Conservation (phyloP, 1,139 yeast genomes). For the Taphrina confusa region DNA sequence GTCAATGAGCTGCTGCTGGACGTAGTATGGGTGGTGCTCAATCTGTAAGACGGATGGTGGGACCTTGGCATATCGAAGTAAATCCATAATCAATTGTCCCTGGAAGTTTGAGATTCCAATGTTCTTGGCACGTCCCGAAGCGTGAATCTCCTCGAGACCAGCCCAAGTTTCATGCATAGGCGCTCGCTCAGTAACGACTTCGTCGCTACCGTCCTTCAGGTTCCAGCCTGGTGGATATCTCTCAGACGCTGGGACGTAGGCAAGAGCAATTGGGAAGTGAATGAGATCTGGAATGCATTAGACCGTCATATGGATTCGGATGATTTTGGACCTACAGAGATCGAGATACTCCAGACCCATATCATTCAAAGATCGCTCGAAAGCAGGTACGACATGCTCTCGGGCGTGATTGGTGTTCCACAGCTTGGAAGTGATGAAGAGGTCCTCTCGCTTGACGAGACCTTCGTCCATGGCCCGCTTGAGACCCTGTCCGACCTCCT, state of each 20-base stretch:
- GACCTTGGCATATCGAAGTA: slow-evolving; percentile 68
- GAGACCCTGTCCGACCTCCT: slow-evolving; percentile 57
- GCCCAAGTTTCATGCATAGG: slow-evolving; percentile 54
- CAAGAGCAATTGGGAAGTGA: slow-evolving; percentile 64
- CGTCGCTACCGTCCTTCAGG: slow-evolving; percentile 55
- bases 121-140: slow-evolving; percentile 53
- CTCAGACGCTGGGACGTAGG: slow-evolving; percentile 56
- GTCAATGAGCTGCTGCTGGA: slow-evolving; percentile 39
- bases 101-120: slow-evolving; percentile 84
- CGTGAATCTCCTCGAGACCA: slow-evolving; percentile 71
- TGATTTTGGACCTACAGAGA: slow-evolving; percentile 47
- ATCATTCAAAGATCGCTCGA: slow-evolving; percentile 56
- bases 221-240: slow-evolving; percentile 71
- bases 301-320: not conserved
- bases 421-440: slow-evolving; percentile 51
- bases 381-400: slow-evolving; percentile 53
- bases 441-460: slow-evolving; percentile 49
- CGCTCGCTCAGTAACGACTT: slow-evolving; percentile 54
- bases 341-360: slow-evolving; percentile 63
- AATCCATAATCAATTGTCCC: slow-evolving; percentile 72
- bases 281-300: slow-evolving; percentile 47
- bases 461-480: slow-evolving; percentile 55
- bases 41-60: slow-evolving; percentile 82
- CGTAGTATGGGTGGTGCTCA: slow-evolving; percentile 54
- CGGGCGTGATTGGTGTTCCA: slow-evolving; percentile 55